Evolutionary conservation across 2,329 filamentous ascomycete genomes (phyloP).

Genomic region (Hortaea sp.): DNA sequence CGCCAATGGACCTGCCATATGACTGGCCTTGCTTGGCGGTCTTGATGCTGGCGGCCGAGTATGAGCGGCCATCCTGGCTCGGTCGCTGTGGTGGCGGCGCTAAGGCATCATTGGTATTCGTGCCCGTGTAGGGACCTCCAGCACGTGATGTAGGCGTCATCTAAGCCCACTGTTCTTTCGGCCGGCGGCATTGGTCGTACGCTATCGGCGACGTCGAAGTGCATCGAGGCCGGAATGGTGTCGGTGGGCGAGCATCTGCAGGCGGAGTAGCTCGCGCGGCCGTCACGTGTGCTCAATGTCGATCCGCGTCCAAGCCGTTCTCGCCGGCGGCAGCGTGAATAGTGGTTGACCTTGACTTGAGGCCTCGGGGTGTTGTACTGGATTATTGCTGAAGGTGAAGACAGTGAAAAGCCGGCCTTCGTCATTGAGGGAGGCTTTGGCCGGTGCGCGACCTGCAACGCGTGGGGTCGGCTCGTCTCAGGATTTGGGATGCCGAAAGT

Average conservation of each 20-base stretch:
- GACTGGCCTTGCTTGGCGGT: conserved; percentile 48
- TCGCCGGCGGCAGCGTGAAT: too few relatives aligned
- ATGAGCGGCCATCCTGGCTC: conserved; percentile 45
- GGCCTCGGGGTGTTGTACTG: not conserved
- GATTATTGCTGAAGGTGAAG: not conserved
- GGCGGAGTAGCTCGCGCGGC: not conserved
- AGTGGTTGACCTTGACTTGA: not conserved
- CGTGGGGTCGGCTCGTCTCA: not conserved
- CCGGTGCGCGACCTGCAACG: not conserved
- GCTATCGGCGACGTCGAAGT: conserved; percentile 15
- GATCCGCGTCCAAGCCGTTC: too few relatives aligned
- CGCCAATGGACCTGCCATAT: conserved; percentile 54
- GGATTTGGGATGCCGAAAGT: not conserved
- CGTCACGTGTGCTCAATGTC: too few relatives aligned
- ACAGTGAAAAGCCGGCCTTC: not conserved
- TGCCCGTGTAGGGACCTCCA: conserved; percentile 15
- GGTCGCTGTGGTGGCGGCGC: conserved; percentile 30
- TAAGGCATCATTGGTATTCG: conserved; percentile 19
- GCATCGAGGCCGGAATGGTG: conserved; percentile 12
- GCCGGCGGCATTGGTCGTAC: conserved; percentile 5
- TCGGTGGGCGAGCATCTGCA: conserved; percentile 6
- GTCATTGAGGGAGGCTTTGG: not conserved
- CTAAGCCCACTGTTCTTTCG: conserved; percentile 25
- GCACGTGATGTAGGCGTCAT: conserved; percentile 27
- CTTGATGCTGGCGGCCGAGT: conserved; percentile 43